A percentile compares a stretch with the other conserved stretches of the same genome.
These are phyloP conservation scores for Pholiota conissans DNA, from an alignment of 768 basidiomycete species.

Conservation along the genomic window DNA sequence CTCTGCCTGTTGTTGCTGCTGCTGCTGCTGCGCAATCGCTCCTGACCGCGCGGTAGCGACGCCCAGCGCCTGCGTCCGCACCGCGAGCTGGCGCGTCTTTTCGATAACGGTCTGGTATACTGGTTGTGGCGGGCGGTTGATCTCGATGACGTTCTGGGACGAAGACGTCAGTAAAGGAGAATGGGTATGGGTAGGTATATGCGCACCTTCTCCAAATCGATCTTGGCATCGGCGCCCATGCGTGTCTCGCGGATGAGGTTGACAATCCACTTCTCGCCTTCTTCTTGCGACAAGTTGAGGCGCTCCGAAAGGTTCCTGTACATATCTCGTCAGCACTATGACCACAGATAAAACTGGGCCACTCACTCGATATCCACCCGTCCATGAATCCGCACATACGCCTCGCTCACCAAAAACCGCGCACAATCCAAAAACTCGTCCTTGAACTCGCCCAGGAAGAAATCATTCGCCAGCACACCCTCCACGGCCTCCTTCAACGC, in stretches of 20 bases:
- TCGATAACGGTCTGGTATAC: slow-evolving; percentile 95
- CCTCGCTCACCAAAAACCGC: slow-evolving; percentile 93
- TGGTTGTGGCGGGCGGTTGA: slow-evolving; percentile 85
- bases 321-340: neutral
- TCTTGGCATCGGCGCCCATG: slow-evolving; percentile 96
- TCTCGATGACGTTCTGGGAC: slow-evolving; percentile 88
- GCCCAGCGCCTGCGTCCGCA: slow-evolving; percentile 88
- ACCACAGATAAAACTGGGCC: neutral
- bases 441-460: slow-evolving; percentile 88
- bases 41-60: slow-evolving; percentile 54
- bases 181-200: neutral
- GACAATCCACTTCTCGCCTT: slow-evolving; percentile 99
- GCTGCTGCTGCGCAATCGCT: slow-evolving; percentile 15
- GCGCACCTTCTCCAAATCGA: slow-evolving; percentile 88
- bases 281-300: slow-evolving; percentile 89
- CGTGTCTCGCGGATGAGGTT: slow-evolving; percentile 97
- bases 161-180: neutral
- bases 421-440: slow-evolving; percentile 98
- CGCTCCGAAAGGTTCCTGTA: slow-evolving; percentile 87
- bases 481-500: slow-evolving; percentile 71
- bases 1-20: slow-evolving; percentile 7
- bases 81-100: slow-evolving; percentile 88
- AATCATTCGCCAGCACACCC: slow-evolving; percentile 85
- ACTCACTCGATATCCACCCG: slow-evolving; percentile 81
- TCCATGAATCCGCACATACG: slow-evolving; percentile 97